Percentiles rank a stretch among this genome's conserved stretches.
These are phyloP conservation scores for Malus sieversii DNA, from an alignment of 306 rosid species.

Conservation along the genomic window DNA sequence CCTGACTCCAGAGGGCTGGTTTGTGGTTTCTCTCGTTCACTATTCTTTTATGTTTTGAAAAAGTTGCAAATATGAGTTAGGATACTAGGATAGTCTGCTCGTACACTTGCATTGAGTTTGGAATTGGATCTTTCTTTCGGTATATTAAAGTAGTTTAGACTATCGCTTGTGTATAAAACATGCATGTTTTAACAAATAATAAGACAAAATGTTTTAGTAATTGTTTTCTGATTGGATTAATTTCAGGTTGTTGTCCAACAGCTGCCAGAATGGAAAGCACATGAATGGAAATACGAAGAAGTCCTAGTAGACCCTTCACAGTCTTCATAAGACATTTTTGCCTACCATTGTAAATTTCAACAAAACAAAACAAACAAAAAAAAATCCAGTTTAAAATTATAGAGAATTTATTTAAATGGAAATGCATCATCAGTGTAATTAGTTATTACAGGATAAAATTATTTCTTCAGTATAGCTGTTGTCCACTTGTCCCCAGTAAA, in stretches of 20 bases:
- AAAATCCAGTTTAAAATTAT: background rate
- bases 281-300: slow-evolving; percentile 65
- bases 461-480: background rate
- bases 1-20: slow-evolving; percentile 77
- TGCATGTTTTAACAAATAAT: background rate
- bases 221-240: background rate
- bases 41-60: background rate
- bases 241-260: slow-evolving; percentile 77
- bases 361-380: background rate
- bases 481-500: background rate
- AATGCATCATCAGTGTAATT: background rate
- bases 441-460: background rate
- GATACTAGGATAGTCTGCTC: background rate
- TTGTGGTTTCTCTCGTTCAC: slow-evolving; percentile 13
- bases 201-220: background rate
- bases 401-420: background rate
- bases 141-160: background rate
- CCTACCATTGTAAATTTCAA: slow-evolving; percentile 3
- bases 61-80: background rate
- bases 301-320: slow-evolving; percentile 17
- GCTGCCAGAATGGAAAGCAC: slow-evolving; percentile 89
- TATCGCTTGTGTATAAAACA: too few species aligned
- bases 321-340: slow-evolving; percentile 11
- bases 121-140: background rate
- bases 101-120: background rate